Evolutionary conservation across 2,329 filamentous ascomycete genomes (phyloP), one percentile per base, ranked within the genome.

Genomic region (Neocatenulostroma microsporum): DNA sequence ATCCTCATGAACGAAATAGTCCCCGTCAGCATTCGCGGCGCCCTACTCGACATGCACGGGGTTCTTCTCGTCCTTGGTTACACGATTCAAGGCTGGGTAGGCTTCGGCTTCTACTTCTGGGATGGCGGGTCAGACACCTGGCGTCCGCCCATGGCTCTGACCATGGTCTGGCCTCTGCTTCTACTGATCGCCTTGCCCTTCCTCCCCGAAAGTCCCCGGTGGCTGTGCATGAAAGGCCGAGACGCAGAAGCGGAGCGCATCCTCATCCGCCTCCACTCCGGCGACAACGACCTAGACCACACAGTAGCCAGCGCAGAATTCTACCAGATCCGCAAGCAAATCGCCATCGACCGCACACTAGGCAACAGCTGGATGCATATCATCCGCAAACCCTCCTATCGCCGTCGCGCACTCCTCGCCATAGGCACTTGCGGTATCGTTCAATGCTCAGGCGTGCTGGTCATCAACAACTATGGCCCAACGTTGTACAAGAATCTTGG

Each of bases 1-100:
- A 51, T 61, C 42, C 55, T 49, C 48, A 57, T 62, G 52, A 50
- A 50, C 30, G 55, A 60, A 27, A 48, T 61, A 28, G 54, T 57
- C 1, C 58, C 59, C 4, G 46, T 49, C 4, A 43, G 53, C 13
- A 45, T 56, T 17, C 50, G 58, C 18, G 58, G 55, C 7, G 52
- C 51, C 17, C 47, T 62, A 1, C 55, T 62, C 19, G 53, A 58
- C 20, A 47, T 60, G 11, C 57, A 62, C 31, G 56, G 49, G 14
- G 49, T 57, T 11, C 30, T 40, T 1, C 29, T 50, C 11, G 37
- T 50, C 11, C 23, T 39, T 42, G 47, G 47, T 3, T 47, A 50
- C 26, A 41, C 34, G 8, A 25, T 37, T 13, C 39, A 42, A 19
- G 28, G 37, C 4, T 50, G 43, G 41, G 30, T 46, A 3, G 45